A percentile compares a stretch with the other conserved stretches of the same genome.
Evolutionary conservation across 306 rosid genomes (phyloP).

Genomic region (Mucuna pruriens): DNA sequence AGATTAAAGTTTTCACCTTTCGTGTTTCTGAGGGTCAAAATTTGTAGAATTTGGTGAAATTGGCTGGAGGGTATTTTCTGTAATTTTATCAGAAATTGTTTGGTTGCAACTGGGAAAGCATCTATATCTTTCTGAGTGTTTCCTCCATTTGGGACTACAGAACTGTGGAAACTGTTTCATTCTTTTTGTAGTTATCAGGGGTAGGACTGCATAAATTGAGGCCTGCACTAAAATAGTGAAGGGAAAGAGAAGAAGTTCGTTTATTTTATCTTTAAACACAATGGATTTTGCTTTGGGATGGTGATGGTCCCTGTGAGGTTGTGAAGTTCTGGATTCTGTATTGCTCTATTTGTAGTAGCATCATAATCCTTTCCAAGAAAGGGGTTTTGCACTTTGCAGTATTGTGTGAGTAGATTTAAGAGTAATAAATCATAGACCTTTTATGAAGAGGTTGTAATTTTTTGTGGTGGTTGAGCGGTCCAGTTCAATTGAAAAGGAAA

Average conservation of each 20-base stretch:
- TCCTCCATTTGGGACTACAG: neutral
- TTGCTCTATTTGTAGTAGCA: slow-evolving; percentile 28
- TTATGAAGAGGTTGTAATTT: slow-evolving; percentile 40
- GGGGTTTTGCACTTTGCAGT: slow-evolving; percentile 41
- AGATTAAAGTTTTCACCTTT: slow-evolving; percentile 39
- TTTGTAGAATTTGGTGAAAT: slow-evolving; percentile 36
- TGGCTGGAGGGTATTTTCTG: slow-evolving; percentile 28
- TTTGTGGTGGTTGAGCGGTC: slow-evolving; percentile 37
- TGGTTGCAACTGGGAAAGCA: neutral
- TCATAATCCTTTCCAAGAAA: slow-evolving; percentile 11
- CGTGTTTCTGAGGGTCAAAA: slow-evolving; percentile 27
- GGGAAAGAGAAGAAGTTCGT: slow-evolving; percentile 22
- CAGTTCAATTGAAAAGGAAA: slow-evolving; percentile 29
- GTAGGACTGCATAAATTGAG: slow-evolving; percentile 27
- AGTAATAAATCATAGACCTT: slow-evolving; percentile 19
- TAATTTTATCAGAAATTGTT: slow-evolving; percentile 32
- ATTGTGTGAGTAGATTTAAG: slow-evolving; percentile 46
- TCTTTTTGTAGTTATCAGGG: slow-evolving; percentile 33
- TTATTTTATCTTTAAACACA: slow-evolving; percentile 21
- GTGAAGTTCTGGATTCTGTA: slow-evolving; percentile 33
- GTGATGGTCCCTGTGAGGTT: slow-evolving; percentile 31
- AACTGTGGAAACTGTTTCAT: slow-evolving; percentile 40
- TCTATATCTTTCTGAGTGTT: slow-evolving; percentile 8
- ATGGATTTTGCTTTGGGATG: slow-evolving; percentile 40
- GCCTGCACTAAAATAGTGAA: slow-evolving; percentile 30